Base-by-base conservation (phyloP, 2,329 filamentous ascomycete species). In the Chaetomiaceae sp. region DNA sequence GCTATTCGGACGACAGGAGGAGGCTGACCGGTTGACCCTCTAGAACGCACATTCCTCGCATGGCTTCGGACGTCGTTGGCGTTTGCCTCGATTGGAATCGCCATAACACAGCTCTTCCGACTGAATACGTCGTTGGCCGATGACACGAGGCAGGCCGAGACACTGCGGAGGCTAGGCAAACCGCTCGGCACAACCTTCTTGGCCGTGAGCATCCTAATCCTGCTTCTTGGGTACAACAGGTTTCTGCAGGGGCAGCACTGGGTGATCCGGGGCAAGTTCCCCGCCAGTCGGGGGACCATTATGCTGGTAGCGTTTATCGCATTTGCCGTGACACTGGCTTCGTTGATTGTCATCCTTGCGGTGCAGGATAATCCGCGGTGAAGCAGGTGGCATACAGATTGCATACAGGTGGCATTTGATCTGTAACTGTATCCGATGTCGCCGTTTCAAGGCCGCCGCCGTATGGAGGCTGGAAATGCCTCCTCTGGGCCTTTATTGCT, bases 61-160 rank as follows among this genome's bases (percentile, higher is more conserved):
- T 94, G 89, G 89, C 78, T 94, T 38, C 81, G 89, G 48, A 94
- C 89, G 2, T 90, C 86, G 2, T 78, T 94, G 32, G 84, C 86
- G 21, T 94, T 94, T 64, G 87, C 88, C 10, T 87, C 81, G 30
- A 92, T 94, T 60, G 89, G 89, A 53, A 87, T 94, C 55, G 89
- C 87, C 38, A 80, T 94, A 36, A 92, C 89, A 1, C 89, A 94
- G 67, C 81, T 94, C 43, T 92, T 94, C 72, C 85, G 89, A 23
- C 82, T 94, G 53, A 91, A 91, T 72, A 87, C 84, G 0, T 78
- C 82, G 8, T 72, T 87, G 36, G 65, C 71, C 20, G 62, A 66
- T 34, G 69, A 69, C 46, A 65, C 59, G 21, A 58, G 56, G 32
- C 56, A 61, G 25, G 47, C 71, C 37, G 65, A 69, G 34, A 74